phyloP scores from a whole-genome alignment of 2,329 filamentous ascomycete species.

The Hortaea werneckii region DNA sequence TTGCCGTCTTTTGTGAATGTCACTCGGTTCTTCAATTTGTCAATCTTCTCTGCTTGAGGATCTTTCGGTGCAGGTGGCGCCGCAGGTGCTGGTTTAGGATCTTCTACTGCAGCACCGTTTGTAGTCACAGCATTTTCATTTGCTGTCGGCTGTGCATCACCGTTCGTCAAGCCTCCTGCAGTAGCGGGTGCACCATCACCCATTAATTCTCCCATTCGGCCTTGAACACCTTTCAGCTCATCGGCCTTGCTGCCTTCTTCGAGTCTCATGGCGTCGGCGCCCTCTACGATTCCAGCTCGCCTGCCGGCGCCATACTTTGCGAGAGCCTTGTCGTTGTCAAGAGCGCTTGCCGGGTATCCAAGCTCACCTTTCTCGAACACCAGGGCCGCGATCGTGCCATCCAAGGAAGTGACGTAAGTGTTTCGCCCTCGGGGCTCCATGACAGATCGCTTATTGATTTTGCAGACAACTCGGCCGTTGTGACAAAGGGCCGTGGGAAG shows the following conservation, averaged over 20 bases:
- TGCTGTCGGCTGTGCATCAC: conserved; percentile 31
- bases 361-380: conserved; percentile 80
- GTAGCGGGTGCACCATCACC: conserved; percentile 57
- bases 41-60: conserved; percentile 48
- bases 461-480: conserved; percentile 74
- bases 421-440: conserved; percentile 87
- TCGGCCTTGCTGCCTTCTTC: conserved; percentile 83
- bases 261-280: conserved; percentile 74
- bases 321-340: conserved; percentile 86
- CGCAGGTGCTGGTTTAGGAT: conserved; percentile 35
- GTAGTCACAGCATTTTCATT: conserved; percentile 28
- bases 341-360: conserved; percentile 73
- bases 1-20: conserved; percentile 95
- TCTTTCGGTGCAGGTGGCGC: conserved; percentile 30
- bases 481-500: conserved; percentile 79
- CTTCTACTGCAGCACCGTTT: conserved; percentile 18
- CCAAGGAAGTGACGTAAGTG: conserved; percentile 78
- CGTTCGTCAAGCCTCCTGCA: conserved; percentile 26
- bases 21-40: conserved; percentile 76
- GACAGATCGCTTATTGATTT: conserved; percentile 92
- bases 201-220: conserved; percentile 97
- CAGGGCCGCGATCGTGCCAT: conserved; percentile 74
- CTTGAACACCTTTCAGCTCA: conserved; percentile 81
- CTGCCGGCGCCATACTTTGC: conserved; percentile 86
- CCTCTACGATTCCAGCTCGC: conserved; percentile 85